Evolutionary conservation across 208 protist genomes (phyloP), one percentile per base, ranked within the genome.

Genomic region (Trypanosoma theileri): DNA sequence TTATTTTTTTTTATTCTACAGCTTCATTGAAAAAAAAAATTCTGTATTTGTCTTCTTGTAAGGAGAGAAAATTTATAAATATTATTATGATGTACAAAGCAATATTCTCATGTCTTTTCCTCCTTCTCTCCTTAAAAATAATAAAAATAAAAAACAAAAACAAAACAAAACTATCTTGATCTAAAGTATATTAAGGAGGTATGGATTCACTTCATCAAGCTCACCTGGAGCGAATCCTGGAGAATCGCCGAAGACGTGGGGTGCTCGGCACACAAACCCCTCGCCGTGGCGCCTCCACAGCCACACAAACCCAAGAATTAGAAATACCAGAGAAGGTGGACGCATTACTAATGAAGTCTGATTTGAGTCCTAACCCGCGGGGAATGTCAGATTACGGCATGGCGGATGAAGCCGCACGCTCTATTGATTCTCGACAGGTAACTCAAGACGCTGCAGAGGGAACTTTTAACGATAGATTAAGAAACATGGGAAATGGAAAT

Each of bases 151-250:
- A 21, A 26, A 22, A 14, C 63, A 59, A 28, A 16, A 55, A 35
- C 28, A 35, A 35, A 1, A 35, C 1, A 1, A 1, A 35, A 35
- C 28, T 6, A 35, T 6, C 28, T 35, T 35, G 28, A 35, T 66
- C 28, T 10, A 61, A 45, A 31, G 54, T 44, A 51, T 65, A 16
- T 19, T 35, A 35, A 13, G n/a, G 24, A 53, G 31, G 13, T 44
- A 94, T 94, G 88, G 85, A 94, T 66, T 64, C 72, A 28, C 19
- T 82, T 14, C 88, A 90, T 69, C 85, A 91, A 67, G 77, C 73
- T 16, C 81, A 91, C 40, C 71, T 94, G n/a, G 62, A 69, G 54
- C 81, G 83, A 19, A 91, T 94, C 57, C 74, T 94, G 61, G 83
- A 94, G 60, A 86, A 77, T 22, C 85, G 88, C 19, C 80, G 80